Evolutionary conservation across 371 early-diverging fungal species (phyloP).

Genomic region (Gilbertella persicaria): DNA sequence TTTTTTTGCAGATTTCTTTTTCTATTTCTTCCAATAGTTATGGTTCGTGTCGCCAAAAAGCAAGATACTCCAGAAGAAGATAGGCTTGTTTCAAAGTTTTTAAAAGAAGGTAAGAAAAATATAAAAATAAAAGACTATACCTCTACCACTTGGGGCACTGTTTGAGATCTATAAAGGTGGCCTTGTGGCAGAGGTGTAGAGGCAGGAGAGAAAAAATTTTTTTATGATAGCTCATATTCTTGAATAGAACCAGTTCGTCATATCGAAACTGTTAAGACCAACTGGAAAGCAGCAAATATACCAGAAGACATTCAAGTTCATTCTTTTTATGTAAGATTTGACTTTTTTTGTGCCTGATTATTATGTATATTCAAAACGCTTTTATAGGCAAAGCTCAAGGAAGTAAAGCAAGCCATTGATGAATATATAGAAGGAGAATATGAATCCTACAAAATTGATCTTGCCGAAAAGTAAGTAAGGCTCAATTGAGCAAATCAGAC

Average conservation of each 20-base stretch:
- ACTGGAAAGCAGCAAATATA: neutral
- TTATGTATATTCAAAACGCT: neutral
- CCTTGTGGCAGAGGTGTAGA: no score
- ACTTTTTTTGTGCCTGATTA: neutral
- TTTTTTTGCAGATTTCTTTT: conserved; percentile 12
- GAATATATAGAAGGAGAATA: conserved; percentile 18
- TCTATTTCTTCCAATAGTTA: conserved; percentile 4
- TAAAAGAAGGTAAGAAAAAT: conserved; percentile 38
- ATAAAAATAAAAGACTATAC: neutral
- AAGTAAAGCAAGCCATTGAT: conserved; percentile 9
- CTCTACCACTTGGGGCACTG: no score
- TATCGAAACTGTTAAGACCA: neutral
- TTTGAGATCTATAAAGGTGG: no score
- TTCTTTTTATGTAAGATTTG: neutral
- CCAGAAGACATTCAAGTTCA: neutral
- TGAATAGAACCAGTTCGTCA: no score
- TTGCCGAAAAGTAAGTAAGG: conserved; percentile 26
- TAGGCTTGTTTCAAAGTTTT: conserved; percentile 40
- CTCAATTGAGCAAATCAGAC: neutral
- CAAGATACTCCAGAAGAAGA: conserved; percentile 41
- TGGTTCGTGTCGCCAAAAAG: conserved; percentile 31
- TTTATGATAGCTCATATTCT: no score
- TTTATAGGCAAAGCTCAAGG: conserved; percentile 11
- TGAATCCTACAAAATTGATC: conserved; percentile 19
- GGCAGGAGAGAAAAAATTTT: conserved; percentile 16